A percentile compares a stretch with the other conserved stretches of the same genome.
Evolutionary conservation across 352 stramenopile species (phyloP).

Genomic region (Phytopythium sindhum): DNA sequence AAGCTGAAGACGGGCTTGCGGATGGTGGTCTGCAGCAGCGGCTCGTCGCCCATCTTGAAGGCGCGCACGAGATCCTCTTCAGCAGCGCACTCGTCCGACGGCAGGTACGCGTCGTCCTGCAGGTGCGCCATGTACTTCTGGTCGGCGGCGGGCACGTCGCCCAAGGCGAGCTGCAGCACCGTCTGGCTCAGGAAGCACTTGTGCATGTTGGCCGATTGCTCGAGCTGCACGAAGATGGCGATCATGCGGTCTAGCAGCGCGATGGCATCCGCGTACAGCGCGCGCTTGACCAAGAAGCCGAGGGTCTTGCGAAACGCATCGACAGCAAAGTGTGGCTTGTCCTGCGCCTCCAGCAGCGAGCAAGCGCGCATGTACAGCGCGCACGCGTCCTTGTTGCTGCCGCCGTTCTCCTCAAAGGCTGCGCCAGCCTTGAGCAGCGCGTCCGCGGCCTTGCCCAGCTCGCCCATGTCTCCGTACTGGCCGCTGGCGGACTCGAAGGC

Average conservation of each 20-base stretch:
- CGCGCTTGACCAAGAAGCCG: conserved; percentile 62
- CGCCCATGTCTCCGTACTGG: conserved; percentile 78
- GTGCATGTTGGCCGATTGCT: conserved; percentile 65
- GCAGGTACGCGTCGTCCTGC: conserved; percentile 72
- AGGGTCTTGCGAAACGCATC: conserved; percentile 80
- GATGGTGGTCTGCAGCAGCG: conserved; percentile 65
- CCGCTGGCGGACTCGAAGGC: conserved; percentile 60
- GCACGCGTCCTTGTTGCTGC: conserved; percentile 32
- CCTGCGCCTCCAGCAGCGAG: conserved; percentile 72
- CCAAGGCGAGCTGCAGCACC: conserved; percentile 49
- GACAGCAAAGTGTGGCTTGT: conserved; percentile 80
- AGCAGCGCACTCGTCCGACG: conserved; percentile 71
- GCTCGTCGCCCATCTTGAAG: conserved; percentile 78
- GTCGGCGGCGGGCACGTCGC: conserved; percentile 72
- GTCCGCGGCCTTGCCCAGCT: conserved; percentile 79
- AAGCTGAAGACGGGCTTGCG: conserved; percentile 75
- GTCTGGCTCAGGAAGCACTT: conserved; percentile 74
- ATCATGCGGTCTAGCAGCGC: conserved; percentile 51
- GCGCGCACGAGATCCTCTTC: conserved; percentile 73
- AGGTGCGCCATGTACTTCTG: conserved; percentile 72
- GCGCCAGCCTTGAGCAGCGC: conserved; percentile 64
- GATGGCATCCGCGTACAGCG: conserved; percentile 38
- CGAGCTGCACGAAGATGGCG: conserved; percentile 55
- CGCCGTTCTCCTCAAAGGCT: conserved; percentile 42
- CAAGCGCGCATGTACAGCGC: conserved; percentile 65